These are phyloP conservation scores for Podospora pseudocomata DNA, from an alignment of 495 filamentous ascomycete genomes.

Conservation along the genomic window DNA sequence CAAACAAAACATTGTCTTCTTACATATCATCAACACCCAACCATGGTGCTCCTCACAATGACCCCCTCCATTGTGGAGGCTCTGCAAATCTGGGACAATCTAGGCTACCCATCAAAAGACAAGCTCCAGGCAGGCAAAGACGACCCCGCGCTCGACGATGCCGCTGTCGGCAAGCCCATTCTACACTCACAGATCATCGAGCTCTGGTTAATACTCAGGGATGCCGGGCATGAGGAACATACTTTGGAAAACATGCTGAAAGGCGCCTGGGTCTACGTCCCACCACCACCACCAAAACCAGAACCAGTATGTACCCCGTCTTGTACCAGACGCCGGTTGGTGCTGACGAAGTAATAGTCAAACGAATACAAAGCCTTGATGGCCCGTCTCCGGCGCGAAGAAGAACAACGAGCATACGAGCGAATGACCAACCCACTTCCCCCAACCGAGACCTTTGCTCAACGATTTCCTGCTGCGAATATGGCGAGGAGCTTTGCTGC, in stretches of 20 bases:
- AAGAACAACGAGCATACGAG: constrained; percentile 75
- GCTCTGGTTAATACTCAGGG: constrained; percentile 56
- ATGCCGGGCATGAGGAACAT: constrained; percentile 29
- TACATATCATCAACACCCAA: background rate
- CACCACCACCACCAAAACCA: constrained; percentile 71
- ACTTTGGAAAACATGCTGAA: constrained; percentile 62
- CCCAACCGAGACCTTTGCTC: constrained; percentile 53
- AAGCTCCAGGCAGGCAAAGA: constrained; percentile 13
- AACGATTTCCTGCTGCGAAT: constrained; percentile 51
- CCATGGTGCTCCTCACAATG: constrained; percentile 77
- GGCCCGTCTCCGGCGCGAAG: constrained; percentile 73
- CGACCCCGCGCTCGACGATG: constrained; percentile 45
- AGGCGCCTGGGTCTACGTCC: constrained; percentile 69
- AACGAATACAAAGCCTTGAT: constrained; percentile 87
- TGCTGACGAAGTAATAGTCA: constrained; percentile 48
- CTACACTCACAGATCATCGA: constrained; percentile 75
- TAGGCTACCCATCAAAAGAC: constrained; percentile 2
- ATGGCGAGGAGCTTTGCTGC: constrained; percentile 50
- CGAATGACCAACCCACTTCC: constrained; percentile 62
- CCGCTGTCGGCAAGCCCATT: constrained; percentile 63
- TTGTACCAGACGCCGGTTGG: constrained; percentile 23
- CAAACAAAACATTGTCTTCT: background rate
- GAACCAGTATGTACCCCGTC: constrained; percentile 61
- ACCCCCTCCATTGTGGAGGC: constrained; percentile 67
- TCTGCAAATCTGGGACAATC: constrained; percentile 37